Evolutionary conservation across 257 asterid species (phyloP).

Genomic region (Fraxinus cuspidata): DNA sequence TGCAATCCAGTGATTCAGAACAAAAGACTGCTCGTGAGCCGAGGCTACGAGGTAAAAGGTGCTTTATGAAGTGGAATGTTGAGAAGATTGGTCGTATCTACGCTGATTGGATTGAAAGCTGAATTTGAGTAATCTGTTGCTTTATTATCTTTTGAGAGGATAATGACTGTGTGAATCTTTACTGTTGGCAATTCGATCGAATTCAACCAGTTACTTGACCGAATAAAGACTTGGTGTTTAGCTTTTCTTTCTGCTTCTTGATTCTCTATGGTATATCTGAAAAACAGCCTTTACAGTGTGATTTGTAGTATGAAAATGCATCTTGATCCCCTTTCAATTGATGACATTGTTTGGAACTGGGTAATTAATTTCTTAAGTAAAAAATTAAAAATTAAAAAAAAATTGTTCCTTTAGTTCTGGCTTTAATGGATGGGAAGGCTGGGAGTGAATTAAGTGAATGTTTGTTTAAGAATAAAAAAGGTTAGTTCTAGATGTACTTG

Average conservation of each 20-base stretch:
- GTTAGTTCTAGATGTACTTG: too few relatives aligned
- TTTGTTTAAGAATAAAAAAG: too few relatives aligned
- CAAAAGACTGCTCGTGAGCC: constrained; percentile 25
- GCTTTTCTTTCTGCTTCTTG: neutral
- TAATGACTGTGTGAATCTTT: neutral
- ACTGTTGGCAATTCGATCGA: neutral
- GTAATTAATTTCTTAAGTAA: neutral
- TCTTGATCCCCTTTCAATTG: neutral
- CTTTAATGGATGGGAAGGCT: neutral
- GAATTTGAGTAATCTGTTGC: neutral
- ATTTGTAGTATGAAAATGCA: neutral
- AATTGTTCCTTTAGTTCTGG: neutral
- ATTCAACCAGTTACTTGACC: neutral
- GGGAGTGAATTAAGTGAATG: too few relatives aligned
- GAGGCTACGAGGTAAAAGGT: constrained; percentile 19
- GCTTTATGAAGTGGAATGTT: constrained; percentile 30
- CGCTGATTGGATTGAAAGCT: constrained; percentile 55
- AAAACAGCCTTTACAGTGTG: neutral
- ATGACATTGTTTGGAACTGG: neutral
- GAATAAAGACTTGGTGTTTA: neutral
- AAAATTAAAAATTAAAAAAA: too few relatives aligned
- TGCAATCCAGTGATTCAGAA: constrained; percentile 24
- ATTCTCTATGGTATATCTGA: neutral
- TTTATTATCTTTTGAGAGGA: neutral
- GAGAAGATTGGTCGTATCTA: constrained; percentile 41